Percentiles rank a stretch among this genome's conserved stretches.
These are phyloP conservation scores for Citrus reticulata DNA, from an alignment of 345 rosid species.

Conservation along the genomic window DNA sequence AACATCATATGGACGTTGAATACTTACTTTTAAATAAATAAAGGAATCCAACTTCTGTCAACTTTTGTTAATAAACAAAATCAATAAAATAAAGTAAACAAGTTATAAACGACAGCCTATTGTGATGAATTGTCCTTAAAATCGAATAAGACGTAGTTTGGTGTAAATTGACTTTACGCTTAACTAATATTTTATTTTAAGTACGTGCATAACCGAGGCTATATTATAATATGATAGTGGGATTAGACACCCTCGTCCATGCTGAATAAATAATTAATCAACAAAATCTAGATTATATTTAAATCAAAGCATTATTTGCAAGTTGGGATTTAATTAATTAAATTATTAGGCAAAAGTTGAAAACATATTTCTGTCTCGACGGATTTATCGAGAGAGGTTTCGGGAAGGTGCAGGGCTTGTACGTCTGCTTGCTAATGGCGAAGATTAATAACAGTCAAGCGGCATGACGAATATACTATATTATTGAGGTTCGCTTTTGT, in stretches of 20 bases:
- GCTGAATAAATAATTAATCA: neutral
- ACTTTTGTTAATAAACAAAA: neutral
- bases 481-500: neutral
- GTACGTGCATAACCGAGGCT: neutral
- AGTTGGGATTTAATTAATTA: slow-evolving; percentile 3
- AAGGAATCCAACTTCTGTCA: slow-evolving; percentile 12
- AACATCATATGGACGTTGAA: no score
- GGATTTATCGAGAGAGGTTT: slow-evolving; percentile 7
- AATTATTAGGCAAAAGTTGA: neutral
- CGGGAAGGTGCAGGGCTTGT: slow-evolving; percentile 2
- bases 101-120: neutral
- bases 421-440: neutral
- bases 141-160: slow-evolving; percentile 1
- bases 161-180: slow-evolving; percentile 18
- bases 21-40: neutral
- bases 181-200: neutral
- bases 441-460: neutral
- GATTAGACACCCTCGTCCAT: slow-evolving; percentile 16
- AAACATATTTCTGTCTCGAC: slow-evolving; percentile 12
- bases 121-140: neutral
- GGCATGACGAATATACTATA: neutral
- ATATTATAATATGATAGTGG: slow-evolving; percentile 13
- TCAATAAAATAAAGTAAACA: neutral
- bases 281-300: neutral
- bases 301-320: neutral